A percentile compares a stretch with the other conserved stretches of the same genome.
These are phyloP conservation scores for Acacia melanoxylon DNA, from an alignment of 306 rosid species.

Conservation along the genomic window DNA sequence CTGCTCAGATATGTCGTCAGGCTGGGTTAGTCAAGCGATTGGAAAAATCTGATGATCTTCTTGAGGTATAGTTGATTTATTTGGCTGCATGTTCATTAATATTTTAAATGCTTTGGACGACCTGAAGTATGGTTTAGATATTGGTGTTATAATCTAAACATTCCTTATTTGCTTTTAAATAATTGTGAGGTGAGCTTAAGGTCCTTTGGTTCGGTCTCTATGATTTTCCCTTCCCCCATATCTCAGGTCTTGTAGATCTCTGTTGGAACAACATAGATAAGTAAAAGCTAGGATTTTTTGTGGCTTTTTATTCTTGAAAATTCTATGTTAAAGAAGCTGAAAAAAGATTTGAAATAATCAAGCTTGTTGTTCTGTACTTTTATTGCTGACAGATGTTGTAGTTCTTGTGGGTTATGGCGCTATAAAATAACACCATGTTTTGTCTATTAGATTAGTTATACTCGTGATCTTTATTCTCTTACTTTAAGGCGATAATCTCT, in stretches of 20 bases:
- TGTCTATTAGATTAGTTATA: background rate
- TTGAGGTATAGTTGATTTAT: slow-evolving; percentile 62
- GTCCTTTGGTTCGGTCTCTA: background rate
- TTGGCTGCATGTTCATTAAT: slow-evolving; percentile 8
- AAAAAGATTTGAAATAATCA: slow-evolving; percentile 14
- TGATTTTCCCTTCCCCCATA: background rate
- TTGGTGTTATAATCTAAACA: slow-evolving; percentile 2
- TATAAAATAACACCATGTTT: slow-evolving; percentile 17
- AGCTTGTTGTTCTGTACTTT: background rate
- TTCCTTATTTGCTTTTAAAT: slow-evolving; percentile 16
- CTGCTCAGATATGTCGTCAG: slow-evolving; percentile 99
- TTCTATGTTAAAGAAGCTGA: background rate
- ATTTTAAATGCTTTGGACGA: slow-evolving; percentile 25
- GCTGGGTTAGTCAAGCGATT: slow-evolving; percentile 98
- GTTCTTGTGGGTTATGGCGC: slow-evolving; percentile 28
- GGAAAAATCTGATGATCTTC: slow-evolving; percentile 87
- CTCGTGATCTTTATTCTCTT: slow-evolving; percentile 1
- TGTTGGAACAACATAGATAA: background rate
- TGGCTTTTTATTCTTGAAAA: background rate
- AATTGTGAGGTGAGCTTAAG: background rate
- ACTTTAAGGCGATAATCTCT: slow-evolving; percentile 15
- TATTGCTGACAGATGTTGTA: slow-evolving; percentile 13
- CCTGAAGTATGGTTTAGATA: background rate
- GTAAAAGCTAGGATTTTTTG: background rate
- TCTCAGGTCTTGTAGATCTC: background rate